Percentiles rank a stretch among this genome's conserved stretches.
Evolutionary conservation across 768 basidiomycete species (phyloP).

Genomic region (Kwoniella europaea): DNA sequence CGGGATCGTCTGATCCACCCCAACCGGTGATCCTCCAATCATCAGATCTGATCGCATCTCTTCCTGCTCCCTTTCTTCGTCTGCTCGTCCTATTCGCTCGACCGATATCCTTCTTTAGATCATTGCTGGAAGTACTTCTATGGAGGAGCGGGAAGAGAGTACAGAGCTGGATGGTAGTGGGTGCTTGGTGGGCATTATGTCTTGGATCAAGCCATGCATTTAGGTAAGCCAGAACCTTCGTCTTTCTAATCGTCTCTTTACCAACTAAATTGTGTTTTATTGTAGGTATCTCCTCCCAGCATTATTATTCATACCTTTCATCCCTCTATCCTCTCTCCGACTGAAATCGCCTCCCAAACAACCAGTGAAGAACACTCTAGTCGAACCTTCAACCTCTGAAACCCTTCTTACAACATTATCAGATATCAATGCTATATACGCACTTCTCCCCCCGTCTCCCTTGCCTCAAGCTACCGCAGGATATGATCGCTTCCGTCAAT

Average conservation of each 20-base stretch:
- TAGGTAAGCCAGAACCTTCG: conserved; percentile 60
- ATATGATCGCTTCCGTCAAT: conserved; percentile 40
- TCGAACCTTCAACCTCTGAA: conserved; percentile 45
- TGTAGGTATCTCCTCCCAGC: conserved; percentile 68
- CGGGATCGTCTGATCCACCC: conserved; percentile 9
- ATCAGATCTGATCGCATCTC: conserved; percentile 40
- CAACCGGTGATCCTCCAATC: conserved; percentile 26
- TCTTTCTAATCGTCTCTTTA: background rate
- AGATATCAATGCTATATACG: conserved; percentile 71
- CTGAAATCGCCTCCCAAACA: conserved; percentile 60
- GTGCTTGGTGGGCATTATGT: conserved; percentile 77
- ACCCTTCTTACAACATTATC: conserved; percentile 62
- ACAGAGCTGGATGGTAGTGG: conserved; percentile 65
- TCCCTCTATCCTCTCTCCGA: conserved; percentile 56
- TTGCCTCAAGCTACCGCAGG: conserved; percentile 63
- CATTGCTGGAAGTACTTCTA: conserved; percentile 41
- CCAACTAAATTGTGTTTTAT: background rate
- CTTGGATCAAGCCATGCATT: conserved; percentile 65
- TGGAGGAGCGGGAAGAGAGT: conserved; percentile 51
- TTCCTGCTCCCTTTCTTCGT: conserved; percentile 54
- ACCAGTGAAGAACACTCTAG: conserved; percentile 54
- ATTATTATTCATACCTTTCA: conserved; percentile 59
- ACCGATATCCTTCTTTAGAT: conserved; percentile 38
- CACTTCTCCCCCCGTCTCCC: conserved; percentile 52
- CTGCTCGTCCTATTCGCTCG: conserved; percentile 49